Evolutionary conservation across 75 land plant species (phyloP), one percentile per base, ranked within the genome.

Genomic region (Chamaecyparis obtusa): DNA sequence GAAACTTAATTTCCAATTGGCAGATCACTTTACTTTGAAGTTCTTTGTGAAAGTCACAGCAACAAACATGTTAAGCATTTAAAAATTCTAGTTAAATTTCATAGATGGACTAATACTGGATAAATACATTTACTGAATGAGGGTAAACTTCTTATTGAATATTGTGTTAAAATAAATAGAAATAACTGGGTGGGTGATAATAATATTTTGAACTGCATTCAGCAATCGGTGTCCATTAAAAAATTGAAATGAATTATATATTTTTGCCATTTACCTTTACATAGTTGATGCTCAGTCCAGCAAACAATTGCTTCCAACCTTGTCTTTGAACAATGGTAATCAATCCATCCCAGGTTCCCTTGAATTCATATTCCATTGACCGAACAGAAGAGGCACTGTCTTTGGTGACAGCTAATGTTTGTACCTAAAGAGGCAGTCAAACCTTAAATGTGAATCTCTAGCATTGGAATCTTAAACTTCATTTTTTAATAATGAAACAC

Each of bases 271-370:
- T 64, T 91, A 98, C 99, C 99, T 96, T 98, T 51, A 98, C 84
- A 84, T 98, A 98, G 81, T 98, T 98, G 78, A 98, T 96, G 88
- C 97, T 95, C 7, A 98, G 87, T 30, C 99, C 99, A 39, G 99
- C 91, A 89, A 98, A 98, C 82, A 96, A 86, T 79, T 96, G 98
- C 89, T 87, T 93, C 95, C 93, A 93, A n/a, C 99, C 99, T 87
- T 96, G 99, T 54, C 83, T 90, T 49, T 88, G 93, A 56, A 86
- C 90, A 57, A 98, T 95, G 11, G 83, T 76, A 5, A 89, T 43
- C 43, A 98, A 95, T 13, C 93, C 95, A 83, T 94, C 94, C 69
- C 93, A 27, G 5, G 99, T 96, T 82, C 93, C 94, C 57, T 87
- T 93, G 85, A 51, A 92, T 86, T 89, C 86, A 16, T n/a, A 85